These are phyloP conservation scores for Aspergillus jensenii DNA, from an alignment of 2,329 filamentous ascomycete species.

Conservation along the genomic window DNA sequence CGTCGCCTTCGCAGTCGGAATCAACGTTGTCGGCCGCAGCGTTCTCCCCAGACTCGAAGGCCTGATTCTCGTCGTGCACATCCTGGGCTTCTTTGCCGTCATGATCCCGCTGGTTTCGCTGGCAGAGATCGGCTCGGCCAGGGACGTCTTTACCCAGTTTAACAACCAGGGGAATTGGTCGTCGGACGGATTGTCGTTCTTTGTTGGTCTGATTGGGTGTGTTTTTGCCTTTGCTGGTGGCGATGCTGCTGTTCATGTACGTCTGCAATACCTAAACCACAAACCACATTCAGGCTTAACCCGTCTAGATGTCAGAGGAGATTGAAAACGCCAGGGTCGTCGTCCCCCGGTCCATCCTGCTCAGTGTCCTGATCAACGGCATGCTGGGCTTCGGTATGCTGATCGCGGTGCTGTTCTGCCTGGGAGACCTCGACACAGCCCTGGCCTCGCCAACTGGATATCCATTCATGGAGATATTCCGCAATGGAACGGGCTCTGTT, in stretches of 20 bases:
- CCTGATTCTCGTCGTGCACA: constrained; percentile 49
- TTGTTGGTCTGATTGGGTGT: constrained; percentile 26
- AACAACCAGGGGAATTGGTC: constrained; percentile 48
- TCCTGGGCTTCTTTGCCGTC: constrained; percentile 54
- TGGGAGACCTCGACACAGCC: constrained; percentile 33
- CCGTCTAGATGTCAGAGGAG: constrained; percentile 38
- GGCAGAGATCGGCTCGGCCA: constrained; percentile 34
- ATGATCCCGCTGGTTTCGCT: constrained; percentile 49
- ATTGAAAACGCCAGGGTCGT: constrained; percentile 37
- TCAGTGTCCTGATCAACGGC: constrained; percentile 39
- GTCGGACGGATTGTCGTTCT: constrained; percentile 23
- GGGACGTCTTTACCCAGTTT: constrained; percentile 50
- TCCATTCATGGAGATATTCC: constrained; percentile 38
- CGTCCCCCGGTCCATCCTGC: constrained; percentile 39
- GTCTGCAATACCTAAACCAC: neutral
- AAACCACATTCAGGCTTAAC: neutral
- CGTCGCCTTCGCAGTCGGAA: constrained; percentile 35
- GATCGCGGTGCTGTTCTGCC: constrained; percentile 40
- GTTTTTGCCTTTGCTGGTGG: constrained; percentile 43
- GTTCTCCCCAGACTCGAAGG: constrained; percentile 50
- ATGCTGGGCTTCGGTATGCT: constrained; percentile 39
- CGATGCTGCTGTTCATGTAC: constrained; percentile 41
- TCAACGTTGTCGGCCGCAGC: constrained; percentile 46
- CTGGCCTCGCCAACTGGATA: constrained; percentile 30
- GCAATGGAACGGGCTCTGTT: constrained; percentile 30